Evolutionary conservation across 768 basidiomycete genomes (phyloP).

Genomic region (Lactarius indigo): DNA sequence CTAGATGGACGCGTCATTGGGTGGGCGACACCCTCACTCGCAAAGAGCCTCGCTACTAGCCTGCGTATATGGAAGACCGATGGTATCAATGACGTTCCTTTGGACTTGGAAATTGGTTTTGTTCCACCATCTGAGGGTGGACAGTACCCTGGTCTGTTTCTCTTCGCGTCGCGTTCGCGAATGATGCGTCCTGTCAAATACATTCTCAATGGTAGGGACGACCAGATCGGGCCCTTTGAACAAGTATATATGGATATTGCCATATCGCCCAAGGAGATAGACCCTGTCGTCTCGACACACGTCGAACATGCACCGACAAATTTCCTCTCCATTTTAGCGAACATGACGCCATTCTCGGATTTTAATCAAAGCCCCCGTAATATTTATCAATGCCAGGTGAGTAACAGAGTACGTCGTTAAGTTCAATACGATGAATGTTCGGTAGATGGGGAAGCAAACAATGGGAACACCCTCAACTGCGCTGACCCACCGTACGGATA

Average conservation of each 20-base stretch:
- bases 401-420: slow-evolving; percentile 9
- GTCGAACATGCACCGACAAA: slow-evolving; percentile 94
- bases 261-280: slow-evolving; percentile 81
- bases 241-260: slow-evolving; percentile 99
- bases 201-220: slow-evolving; percentile 77
- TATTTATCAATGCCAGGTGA: slow-evolving; percentile 89
- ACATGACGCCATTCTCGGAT: slow-evolving; percentile 97
- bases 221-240: slow-evolving; percentile 94
- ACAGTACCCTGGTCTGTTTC: slow-evolving; percentile 93
- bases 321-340: slow-evolving; percentile 94
- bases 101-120: slow-evolving; percentile 92
- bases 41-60: slow-evolving; percentile 75
- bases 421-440: background rate
- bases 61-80: slow-evolving; percentile 96
- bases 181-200: slow-evolving; percentile 99
- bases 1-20: slow-evolving; percentile 95
- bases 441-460: slow-evolving; percentile 98
- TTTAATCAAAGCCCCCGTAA: slow-evolving; percentile 97
- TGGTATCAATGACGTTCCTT: slow-evolving; percentile 70
- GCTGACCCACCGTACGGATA: slow-evolving; percentile 89
- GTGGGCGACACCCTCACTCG: slow-evolving; percentile 76
- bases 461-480: slow-evolving; percentile 99
- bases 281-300: slow-evolving; percentile 71
- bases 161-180: slow-evolving; percentile 81
- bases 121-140: slow-evolving; percentile 86